These are phyloP conservation scores for Spiraea crenata DNA, from an alignment of 331 rosid genomes.

Conservation along the genomic window DNA sequence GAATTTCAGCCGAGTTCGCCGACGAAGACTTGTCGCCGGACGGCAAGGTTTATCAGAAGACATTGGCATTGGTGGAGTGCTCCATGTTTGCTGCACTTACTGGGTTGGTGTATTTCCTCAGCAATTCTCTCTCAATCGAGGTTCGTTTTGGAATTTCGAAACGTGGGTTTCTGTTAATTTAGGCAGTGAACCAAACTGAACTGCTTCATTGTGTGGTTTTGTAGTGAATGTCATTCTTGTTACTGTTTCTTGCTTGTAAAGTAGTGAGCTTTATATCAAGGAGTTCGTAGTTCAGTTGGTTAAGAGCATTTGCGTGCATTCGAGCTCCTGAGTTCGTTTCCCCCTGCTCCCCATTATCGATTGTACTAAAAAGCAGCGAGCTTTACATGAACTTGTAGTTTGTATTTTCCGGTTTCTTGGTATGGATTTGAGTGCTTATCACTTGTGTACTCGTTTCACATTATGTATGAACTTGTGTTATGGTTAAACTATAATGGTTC, in stretches of 20 bases:
- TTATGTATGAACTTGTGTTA: not conserved
- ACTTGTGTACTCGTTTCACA: not conserved
- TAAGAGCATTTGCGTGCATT: too few relatives aligned
- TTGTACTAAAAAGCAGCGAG: not conserved
- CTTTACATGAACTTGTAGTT: not conserved
- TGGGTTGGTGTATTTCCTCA: constrained; percentile 90
- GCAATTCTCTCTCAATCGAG: constrained; percentile 93
- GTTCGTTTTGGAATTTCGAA: constrained; percentile 34
- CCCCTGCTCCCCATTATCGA: too few relatives aligned
- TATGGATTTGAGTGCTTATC: not conserved
- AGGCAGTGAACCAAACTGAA: not conserved
- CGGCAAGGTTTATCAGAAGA: constrained; percentile 66
- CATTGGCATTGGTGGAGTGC: constrained; percentile 91
- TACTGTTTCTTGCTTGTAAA: not conserved
- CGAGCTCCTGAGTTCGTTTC: too few relatives aligned
- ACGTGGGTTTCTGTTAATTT: constrained; percentile 2
- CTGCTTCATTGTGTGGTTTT: not conserved
- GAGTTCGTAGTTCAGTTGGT: not conserved
- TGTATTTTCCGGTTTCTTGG: too few relatives aligned
- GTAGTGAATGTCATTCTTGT: not conserved
- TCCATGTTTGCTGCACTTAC: constrained; percentile 97
- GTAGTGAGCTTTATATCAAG: not conserved
- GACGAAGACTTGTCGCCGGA: constrained; percentile 74
- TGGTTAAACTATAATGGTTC: not conserved
- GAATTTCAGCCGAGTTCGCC: constrained; percentile 34